A percentile compares a stretch with the other conserved stretches of the same genome.
Evolutionary conservation across 2,329 filamentous ascomycete species (phyloP).

Genomic region (Neofusicoccum laricinum): DNA sequence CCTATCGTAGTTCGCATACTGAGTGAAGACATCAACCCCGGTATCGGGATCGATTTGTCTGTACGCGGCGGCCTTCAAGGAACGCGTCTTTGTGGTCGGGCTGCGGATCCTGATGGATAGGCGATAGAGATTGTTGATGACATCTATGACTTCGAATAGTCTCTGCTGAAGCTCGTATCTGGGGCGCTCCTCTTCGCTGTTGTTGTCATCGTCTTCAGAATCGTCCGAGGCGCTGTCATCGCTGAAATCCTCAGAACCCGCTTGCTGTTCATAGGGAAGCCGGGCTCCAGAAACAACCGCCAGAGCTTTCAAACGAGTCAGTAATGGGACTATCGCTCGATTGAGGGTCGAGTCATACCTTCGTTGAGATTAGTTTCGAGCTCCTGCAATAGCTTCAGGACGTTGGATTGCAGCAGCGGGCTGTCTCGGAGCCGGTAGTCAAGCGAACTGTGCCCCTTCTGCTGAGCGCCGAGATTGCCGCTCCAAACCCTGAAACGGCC

Average conservation of each 20-base stretch:
- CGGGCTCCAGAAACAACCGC: conserved; percentile 29
- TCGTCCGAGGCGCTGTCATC: conserved; percentile 22
- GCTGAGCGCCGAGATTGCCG: conserved; percentile 34
- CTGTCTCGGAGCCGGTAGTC: conserved; percentile 38
- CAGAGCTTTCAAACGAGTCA: conserved; percentile 20
- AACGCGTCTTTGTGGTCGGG: conserved; percentile 32
- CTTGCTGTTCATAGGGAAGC: conserved; percentile 33
- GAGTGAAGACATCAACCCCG: conserved; percentile 31
- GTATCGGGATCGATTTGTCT: conserved; percentile 34
- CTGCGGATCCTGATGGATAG: conserved; percentile 36
- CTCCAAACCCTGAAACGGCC: conserved; percentile 37
- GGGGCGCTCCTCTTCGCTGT: conserved; percentile 22
- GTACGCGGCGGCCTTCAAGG: conserved; percentile 34
- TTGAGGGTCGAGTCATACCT: conserved; percentile 1
- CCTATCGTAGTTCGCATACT: conserved; percentile 31
- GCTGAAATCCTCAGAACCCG: conserved; percentile 17
- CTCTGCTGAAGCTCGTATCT: conserved; percentile 34
- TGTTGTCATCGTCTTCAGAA: conserved; percentile 31
- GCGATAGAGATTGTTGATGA: conserved; percentile 37
- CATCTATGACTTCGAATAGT: conserved; percentile 35
- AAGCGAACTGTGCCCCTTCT: conserved; percentile 36
- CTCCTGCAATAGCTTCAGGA: conserved; percentile 33
- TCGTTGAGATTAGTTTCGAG: conserved; percentile 30
- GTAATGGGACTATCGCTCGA: background rate
- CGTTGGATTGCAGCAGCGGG: conserved; percentile 31